Base-by-base conservation (phyloP, 2,329 filamentous ascomycete genomes). In the Grosmannia penicillata region DNA sequence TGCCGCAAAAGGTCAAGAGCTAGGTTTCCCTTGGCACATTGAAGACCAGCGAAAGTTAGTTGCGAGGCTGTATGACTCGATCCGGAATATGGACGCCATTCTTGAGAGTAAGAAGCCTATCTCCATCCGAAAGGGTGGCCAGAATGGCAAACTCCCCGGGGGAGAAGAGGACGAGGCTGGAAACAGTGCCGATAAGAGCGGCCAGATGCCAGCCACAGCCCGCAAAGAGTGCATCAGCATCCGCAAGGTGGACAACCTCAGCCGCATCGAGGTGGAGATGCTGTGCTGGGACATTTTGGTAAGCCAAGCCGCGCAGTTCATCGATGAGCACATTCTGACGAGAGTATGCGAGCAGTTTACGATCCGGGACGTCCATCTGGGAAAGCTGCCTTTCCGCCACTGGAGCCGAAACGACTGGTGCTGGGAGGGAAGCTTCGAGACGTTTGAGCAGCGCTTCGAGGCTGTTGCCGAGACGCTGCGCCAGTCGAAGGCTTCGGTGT, bases 11-110 rank as follows among this genome's bases (percentile, higher is more conserved):
- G 35, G n/a, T n/a, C n/a, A n/a, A n/a, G n/a, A n/a, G n/a, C n/a
- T n/a, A n/a, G n/a, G n/a, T n/a, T 47, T 44, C 28, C 53, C 53
- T 3, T 41, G 11, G 8, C 44, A 42, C 14, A 38, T 48, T 8
- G 45, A 53, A 3, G 43, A 50, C 33, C 47, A 48, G 37, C 36
- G 35, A 14, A 8, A 14, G 34, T 40, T 58, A 9, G 51, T 52
- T n/a, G 44, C 41, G 10, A 39, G 46, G 9, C 45, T 56, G 19
- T 55, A 48, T 38, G 49, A 55, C 24, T 53, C 53, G 9, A 47
- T 49, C 34, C 27, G 39, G 24, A 41, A 46, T 36, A 42, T 46
- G 37, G 36, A 37, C 18, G 36, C 31, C 33, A 45, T 46, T 24
- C 28, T 47, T 9, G 47, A 48, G 37, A 33, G 22, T 11, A 40